Conservation (phyloP, 2,329 filamentous ascomycete genomes). For the Thyridium curvatum region DNA sequence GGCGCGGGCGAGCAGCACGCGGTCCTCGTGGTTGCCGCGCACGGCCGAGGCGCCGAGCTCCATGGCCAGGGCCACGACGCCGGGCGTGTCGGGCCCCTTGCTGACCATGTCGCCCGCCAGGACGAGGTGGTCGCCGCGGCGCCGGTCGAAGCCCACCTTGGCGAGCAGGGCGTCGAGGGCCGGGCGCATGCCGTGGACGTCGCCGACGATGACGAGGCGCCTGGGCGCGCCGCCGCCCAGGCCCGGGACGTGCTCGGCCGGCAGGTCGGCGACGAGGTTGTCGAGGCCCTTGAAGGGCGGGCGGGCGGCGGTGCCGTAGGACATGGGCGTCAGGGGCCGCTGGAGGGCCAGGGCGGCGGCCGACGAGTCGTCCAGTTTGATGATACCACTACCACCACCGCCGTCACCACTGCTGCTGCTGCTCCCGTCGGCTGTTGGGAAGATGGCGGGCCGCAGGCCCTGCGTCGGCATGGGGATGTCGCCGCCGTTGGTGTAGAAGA, state of each 20-base stretch:
- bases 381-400: too few relatives aligned
- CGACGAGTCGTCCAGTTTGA: too few relatives aligned
- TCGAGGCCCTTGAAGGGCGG: slow-evolving; percentile 26
- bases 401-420: too few relatives aligned
- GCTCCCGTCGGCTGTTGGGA: too few relatives aligned
- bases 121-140: slow-evolving; percentile 64
- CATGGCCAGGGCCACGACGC: slow-evolving; percentile 71
- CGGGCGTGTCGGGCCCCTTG: slow-evolving; percentile 78
- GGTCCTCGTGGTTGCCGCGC: slow-evolving; percentile 89
- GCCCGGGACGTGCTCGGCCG: slow-evolving; percentile 17
- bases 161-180: slow-evolving; percentile 61
- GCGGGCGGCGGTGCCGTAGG: slow-evolving; percentile 30
- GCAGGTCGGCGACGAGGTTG: slow-evolving; percentile 20
- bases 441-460: too few relatives aligned
- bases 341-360: too few relatives aligned
- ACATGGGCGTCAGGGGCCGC: slow-evolving; percentile 20
- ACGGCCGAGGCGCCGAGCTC: slow-evolving; percentile 71
- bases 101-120: slow-evolving; percentile 74
- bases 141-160: slow-evolving; percentile 54
- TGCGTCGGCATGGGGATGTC: too few relatives aligned
- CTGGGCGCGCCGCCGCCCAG: slow-evolving; percentile 23
- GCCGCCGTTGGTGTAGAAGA: neutral
- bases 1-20: slow-evolving; percentile 62
- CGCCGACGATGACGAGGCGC: slow-evolving; percentile 76
- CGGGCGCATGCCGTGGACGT: slow-evolving; percentile 82